phyloP scores from a whole-genome alignment of 352 stramenopile species.

The Phytophthora foliorum region DNA sequence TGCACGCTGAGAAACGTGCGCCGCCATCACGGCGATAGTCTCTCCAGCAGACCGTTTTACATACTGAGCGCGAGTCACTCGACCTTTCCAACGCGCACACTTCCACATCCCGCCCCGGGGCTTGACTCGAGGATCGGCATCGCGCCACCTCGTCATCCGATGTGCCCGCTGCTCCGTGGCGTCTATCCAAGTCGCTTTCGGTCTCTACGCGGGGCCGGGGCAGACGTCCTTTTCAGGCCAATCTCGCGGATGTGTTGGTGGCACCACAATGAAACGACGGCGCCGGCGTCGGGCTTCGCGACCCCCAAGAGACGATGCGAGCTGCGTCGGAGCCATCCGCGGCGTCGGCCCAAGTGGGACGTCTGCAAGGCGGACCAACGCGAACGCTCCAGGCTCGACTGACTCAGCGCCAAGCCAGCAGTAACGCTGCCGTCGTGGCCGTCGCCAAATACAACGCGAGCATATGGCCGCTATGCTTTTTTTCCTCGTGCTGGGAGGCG shows the following conservation, averaged over 20 bases:
- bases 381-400: slow-evolving; percentile 10
- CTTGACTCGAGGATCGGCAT: slow-evolving; percentile 26
- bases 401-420: slow-evolving; percentile 5
- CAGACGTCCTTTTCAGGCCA: slow-evolving; percentile 27
- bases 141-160: slow-evolving; percentile 34
- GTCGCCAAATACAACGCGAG: slow-evolving; percentile 6
- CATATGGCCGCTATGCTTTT: slow-evolving; percentile 35
- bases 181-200: slow-evolving; percentile 27
- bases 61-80: slow-evolving; percentile 21
- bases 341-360: slow-evolving; percentile 2
- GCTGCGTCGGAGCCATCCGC: slow-evolving; percentile 10
- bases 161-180: neutral
- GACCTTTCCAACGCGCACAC: slow-evolving; percentile 12
- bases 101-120: slow-evolving; percentile 17
- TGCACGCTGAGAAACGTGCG: slow-evolving; percentile 32
- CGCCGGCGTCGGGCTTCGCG: neutral
- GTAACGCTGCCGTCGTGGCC: slow-evolving; percentile 31
- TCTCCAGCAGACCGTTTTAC: slow-evolving; percentile 21
- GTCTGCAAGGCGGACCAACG: neutral
- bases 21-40: slow-evolving; percentile 31
- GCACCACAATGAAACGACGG: slow-evolving; percentile 37
- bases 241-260: slow-evolving; percentile 34
- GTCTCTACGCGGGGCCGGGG: slow-evolving; percentile 16
- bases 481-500: slow-evolving; percentile 27
- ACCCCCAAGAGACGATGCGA: slow-evolving; percentile 24